phyloP scores from a whole-genome alignment of 768 basidiomycete genomes.

The Collybia sp. region DNA sequence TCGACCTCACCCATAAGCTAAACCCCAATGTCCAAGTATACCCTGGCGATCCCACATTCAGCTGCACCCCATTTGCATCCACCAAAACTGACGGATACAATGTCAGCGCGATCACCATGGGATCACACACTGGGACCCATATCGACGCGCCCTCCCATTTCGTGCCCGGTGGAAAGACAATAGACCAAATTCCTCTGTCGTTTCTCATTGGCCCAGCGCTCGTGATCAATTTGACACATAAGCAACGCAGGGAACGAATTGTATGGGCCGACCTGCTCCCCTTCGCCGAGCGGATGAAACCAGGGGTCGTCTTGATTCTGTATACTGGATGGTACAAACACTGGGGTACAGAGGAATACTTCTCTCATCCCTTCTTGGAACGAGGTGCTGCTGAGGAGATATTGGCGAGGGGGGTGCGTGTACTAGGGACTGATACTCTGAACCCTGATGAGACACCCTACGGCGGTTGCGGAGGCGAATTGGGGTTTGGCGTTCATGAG shows the following conservation, averaged over 20 bases:
- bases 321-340: conserved; percentile 65
- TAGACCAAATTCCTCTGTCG: conserved; percentile 53
- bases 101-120: conserved; percentile 48
- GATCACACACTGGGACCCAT: conserved; percentile 77
- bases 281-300: conserved; percentile 29
- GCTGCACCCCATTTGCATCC: conserved; percentile 29
- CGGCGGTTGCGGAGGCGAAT: conserved; percentile 25
- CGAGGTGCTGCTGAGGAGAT: conserved; percentile 47
- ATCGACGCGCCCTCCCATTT: conserved; percentile 79
- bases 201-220: conserved; percentile 51
- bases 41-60: conserved; percentile 51
- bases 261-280: conserved; percentile 46
- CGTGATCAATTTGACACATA: conserved; percentile 49
- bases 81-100: conserved; percentile 43
- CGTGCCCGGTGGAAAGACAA: conserved; percentile 46
- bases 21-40: conserved; percentile 41
- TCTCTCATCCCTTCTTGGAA: conserved; percentile 61
- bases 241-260: conserved; percentile 41
- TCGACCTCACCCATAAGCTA: conserved; percentile 55
- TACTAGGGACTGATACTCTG: conserved; percentile 61
- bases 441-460: conserved; percentile 61
- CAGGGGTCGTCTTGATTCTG: conserved; percentile 47
- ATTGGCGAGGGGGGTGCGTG: conserved; percentile 43
- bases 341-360: conserved; percentile 48
- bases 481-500: conserved; percentile 53